Evolutionary conservation across 441 rosid genomes (phyloP).

Genomic region (Populus hybrid): DNA sequence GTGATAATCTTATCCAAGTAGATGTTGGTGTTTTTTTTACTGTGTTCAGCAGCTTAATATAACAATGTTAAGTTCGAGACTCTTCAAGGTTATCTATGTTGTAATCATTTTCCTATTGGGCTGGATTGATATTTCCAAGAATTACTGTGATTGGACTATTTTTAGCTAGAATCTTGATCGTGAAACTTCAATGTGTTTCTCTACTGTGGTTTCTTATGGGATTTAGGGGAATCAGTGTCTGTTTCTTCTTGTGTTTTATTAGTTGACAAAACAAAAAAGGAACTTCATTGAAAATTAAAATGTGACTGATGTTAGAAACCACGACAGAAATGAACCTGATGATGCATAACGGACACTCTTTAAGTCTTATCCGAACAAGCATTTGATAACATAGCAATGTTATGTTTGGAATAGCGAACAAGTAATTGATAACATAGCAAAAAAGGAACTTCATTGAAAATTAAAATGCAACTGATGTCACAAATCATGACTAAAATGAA

Average conservation of each 20-base stretch:
- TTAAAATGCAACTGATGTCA: background rate
- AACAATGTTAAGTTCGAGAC: background rate
- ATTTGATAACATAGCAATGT: background rate
- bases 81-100: background rate
- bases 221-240: background rate
- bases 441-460: background rate
- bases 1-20: background rate
- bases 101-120: background rate
- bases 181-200: background rate
- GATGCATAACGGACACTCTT: background rate
- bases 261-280: background rate
- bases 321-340: background rate
- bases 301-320: background rate
- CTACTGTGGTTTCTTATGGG: background rate
- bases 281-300: background rate
- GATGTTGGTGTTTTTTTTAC: background rate
- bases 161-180: background rate
- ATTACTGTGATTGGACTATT: background rate
- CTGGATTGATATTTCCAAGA: background rate
- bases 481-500: background rate
- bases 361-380: background rate
- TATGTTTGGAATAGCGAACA: background rate
- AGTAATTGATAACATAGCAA: background rate
- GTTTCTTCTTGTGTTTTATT: background rate
- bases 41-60: background rate